Evolutionary conservation across 1,139 yeast genomes (phyloP), one percentile per base, ranked within the genome.

Genomic region (Suhomyces anneliseae): DNA sequence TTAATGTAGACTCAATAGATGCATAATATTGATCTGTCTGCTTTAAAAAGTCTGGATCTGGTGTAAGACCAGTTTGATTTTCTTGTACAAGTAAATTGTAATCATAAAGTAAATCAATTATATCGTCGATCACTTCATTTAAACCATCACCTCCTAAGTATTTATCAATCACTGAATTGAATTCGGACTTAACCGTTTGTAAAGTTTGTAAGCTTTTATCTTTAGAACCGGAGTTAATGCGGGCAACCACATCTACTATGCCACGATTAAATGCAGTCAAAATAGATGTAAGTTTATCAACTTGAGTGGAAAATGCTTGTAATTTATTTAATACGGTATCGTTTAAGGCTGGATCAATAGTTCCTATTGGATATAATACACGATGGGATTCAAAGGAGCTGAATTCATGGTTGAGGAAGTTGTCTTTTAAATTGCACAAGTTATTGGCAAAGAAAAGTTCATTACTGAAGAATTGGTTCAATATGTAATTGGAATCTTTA

Each of bases 81-180:
- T 52, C 48, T 19, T 52, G 57, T 8, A 49, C 46, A 19, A 48
- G 50, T 31, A 47, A 45, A 39, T 57, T 54, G 53, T 54, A 55
- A 43, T 57, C 61, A 42, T 51, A 55, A 38, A 57, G 43, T 37
- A 54, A 40, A 38, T 58, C 58, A 29, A 55, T 54, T 14, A 58
- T 52, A 2, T 41, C 50, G 43, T 57, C 54, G 27, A 57, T 48
- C 12, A 47, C 43, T 10, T 39, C 44, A 43, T 56, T 47, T 32
- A 58, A 44, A 5, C 51, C 51, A 31, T 51, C 54, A 7, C 46
- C 49, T 7, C 57, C 55, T 39, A 53, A 53, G 29, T 55, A 46
- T 29, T 42, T 41, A 39, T 51, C 52, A 12, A 54, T 48, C 8
- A 52, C 14, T 7, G 39, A 29, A 32, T 44, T 45, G 35, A 55